Base-by-base conservation (phyloP, 352 stramenopile species). In the Phytophthora lateralis region DNA sequence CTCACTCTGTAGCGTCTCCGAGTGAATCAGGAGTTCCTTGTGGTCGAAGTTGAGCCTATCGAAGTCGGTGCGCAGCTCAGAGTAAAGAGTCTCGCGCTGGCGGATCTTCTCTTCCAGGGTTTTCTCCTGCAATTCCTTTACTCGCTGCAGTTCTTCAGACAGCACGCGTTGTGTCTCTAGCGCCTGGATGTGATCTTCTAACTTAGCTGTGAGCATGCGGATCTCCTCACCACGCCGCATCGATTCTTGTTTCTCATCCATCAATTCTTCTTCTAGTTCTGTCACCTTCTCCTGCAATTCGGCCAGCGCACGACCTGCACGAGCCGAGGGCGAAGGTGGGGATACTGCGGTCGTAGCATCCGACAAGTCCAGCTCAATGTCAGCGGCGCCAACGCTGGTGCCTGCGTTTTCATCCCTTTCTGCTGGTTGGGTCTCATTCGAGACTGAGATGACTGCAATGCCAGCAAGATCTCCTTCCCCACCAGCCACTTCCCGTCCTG, bases 11-110 rank as follows among this genome's bases (percentile, higher is more conserved):
- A 94, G 63, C 32, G 85, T 91, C 39, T 94, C 83, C 1, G 82
- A 75, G 53, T 94, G 85, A 48, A 91, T 92, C 11, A 77, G 60
- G 26, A 94, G 73, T 59, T 94, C 85, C 65, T 94, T 82, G 63
- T 93, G 80, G 51, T 96, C 83, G 46, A 91, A 93, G 43, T 76
- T 86, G n/a, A 94, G 71, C 21, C 81, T 71, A 24, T 94, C 85
- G 21, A 89, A 90, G 26, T 93, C 83, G 14, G 74, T 69, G 18
- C 75, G 74, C 37, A 92, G 34, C 48, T 94, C 78, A 6, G 67
- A 65, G 46, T 77, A 81, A 15, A 83, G 55, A 10, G 73, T 79
- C 32, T 91, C 83, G 12, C 60, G 77, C 48, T 89, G 76, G 14
- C 82, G 78, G n/a, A 90, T 67, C 24, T 85, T 85, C 37, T 93